Percentiles rank a stretch among this genome's conserved stretches.
Conservation (phyloP, 768 basidiomycete genomes). For the Lentinula detonsa region DNA sequence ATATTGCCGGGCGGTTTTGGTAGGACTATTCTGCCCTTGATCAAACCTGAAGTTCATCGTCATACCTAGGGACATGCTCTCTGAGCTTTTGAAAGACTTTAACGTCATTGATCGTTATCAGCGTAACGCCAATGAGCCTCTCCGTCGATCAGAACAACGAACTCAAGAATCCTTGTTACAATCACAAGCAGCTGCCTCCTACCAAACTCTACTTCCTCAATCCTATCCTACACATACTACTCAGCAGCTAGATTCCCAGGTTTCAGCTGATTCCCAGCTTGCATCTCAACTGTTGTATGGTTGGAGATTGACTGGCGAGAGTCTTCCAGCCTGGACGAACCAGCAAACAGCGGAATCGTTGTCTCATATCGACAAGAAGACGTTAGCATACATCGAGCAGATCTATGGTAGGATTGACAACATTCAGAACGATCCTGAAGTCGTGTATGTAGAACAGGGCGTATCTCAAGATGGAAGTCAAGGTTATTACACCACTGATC, state of each 20-base stretch:
- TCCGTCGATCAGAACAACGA: too few species aligned
- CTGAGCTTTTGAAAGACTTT: slow-evolving; percentile 2
- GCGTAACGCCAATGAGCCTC: background rate
- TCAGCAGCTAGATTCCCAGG: background rate
- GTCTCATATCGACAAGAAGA: background rate
- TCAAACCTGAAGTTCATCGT: background rate
- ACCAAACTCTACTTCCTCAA: background rate
- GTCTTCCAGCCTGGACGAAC: background rate
- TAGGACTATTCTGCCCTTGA: background rate
- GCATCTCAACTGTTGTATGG: slow-evolving; percentile 2
- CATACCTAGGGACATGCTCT: slow-evolving; percentile 2
- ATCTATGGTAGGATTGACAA: background rate
- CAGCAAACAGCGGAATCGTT: background rate
- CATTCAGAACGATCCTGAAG: background rate
- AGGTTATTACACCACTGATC: background rate
- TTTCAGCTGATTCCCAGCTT: background rate
- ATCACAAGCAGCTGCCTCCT: background rate
- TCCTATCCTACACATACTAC: background rate
- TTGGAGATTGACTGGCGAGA: background rate
- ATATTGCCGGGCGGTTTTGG: slow-evolving; percentile 7
- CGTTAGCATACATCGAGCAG: background rate
- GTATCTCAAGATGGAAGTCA: background rate
- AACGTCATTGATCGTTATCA: background rate
- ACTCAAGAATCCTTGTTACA: background rate
- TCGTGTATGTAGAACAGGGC: background rate